Evolutionary conservation across 2,329 filamentous ascomycete species (phyloP), one percentile per base, ranked within the genome.

Genomic region (Hortaea sp.): DNA sequence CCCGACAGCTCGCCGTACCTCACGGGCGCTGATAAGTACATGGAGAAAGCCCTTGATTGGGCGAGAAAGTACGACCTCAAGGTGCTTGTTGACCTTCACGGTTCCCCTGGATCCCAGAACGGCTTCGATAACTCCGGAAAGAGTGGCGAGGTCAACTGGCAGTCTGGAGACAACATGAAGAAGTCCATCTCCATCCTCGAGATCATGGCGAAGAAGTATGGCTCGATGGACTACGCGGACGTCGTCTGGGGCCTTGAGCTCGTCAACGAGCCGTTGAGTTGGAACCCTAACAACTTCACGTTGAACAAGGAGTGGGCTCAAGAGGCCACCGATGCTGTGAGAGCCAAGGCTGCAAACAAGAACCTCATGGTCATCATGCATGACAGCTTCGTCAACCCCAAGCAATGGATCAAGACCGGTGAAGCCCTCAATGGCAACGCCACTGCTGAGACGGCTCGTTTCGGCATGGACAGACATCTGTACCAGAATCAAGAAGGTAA

Each of bases 1-100:
- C 65, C 68, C 31, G 57, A 63, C 20, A 55, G 60, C 5, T 68
- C 65, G 30, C 65, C 69, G 1, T 76, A 75, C 56, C 63, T 66
- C 6, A 57, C 60, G 46, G 71, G 71, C 4, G 68, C 69, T 6
- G 67, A 74, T 20, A 53, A 53, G 1, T 75, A 74, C 47, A 62
- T 76, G 3, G 69, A 73, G 43, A 58, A 65, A n/a, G 71, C 70
- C 11, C 68, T 75, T 32, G 65, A 65, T 10, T 76, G 72, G 71
- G 72, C 72, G 2, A 56, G 67, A 7, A 56, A 58, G 29, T 60
- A 66, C 11, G 66, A 66, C 2, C 57, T 74, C 39, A 69, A 72
- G 55, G 67, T 76, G 7, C 67, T 72, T 53, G 67, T 77, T 27
- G 74, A 76, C 51, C 63, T 72, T n/a, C 73, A 75, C 53, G 72